Conservation (phyloP, 768 basidiomycete species). For the Collybia mongolica region DNA sequence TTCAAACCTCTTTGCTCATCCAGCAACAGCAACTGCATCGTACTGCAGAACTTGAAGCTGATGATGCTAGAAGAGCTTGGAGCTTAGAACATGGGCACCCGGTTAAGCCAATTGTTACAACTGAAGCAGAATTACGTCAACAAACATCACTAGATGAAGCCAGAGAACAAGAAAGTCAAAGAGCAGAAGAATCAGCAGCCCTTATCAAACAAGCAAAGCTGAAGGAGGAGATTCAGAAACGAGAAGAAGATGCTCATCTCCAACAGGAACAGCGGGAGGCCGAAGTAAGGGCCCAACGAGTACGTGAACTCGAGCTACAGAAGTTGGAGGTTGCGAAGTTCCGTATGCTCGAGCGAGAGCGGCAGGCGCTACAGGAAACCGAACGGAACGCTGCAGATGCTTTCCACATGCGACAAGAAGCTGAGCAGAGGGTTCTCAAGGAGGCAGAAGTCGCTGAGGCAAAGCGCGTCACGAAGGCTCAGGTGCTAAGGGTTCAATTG, state of each 20-base stretch:
- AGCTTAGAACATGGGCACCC: conserved; percentile 19
- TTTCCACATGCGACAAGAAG: not conserved
- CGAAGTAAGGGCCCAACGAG: conserved; percentile 1
- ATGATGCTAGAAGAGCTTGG: conserved; percentile 16
- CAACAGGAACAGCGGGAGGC: conserved; percentile 1
- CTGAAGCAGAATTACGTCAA: not conserved
- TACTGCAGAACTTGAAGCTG: conserved; percentile 14
- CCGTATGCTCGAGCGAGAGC: conserved; percentile 1
- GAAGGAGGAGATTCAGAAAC: not conserved
- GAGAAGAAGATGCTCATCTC: not conserved
- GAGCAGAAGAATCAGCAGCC: not conserved
- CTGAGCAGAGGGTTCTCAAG: not conserved
- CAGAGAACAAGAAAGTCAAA: not conserved
- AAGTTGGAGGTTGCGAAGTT: conserved; percentile 2
- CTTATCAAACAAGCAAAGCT: not conserved
- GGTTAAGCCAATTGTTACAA: not conserved
- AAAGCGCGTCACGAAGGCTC: not conserved
- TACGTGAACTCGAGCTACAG: conserved; percentile 6
- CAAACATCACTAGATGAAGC: not conserved
- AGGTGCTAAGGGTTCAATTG: not conserved
- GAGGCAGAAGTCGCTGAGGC: not conserved
- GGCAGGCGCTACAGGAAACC: not conserved
- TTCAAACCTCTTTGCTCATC: not conserved
- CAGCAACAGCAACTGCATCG: not conserved
- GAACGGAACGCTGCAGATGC: not conserved